Conservation (phyloP, 164 flowering plant genomes). For the Liriodendron chinense region DNA sequence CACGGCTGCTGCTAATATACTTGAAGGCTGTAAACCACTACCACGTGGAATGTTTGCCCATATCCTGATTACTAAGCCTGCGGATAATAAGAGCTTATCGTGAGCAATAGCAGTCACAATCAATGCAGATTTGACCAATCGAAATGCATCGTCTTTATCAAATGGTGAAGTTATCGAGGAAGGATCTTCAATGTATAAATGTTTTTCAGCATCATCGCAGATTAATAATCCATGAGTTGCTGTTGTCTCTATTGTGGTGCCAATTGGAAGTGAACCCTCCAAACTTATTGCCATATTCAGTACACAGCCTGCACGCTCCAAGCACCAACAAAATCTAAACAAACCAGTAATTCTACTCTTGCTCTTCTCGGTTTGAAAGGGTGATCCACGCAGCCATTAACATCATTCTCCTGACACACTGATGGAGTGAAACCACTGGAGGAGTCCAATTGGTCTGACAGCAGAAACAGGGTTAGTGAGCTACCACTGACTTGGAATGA, state of each 20-base stretch:
- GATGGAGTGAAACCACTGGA: slow-evolving; percentile 20
- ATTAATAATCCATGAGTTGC: slow-evolving; percentile 45
- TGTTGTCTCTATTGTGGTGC: slow-evolving; percentile 71
- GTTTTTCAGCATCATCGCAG: slow-evolving; percentile 66
- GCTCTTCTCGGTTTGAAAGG: slow-evolving; percentile 36
- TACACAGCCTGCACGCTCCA: slow-evolving; percentile 97
- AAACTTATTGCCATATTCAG: slow-evolving; percentile 87
- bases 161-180: slow-evolving; percentile 69
- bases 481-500: not conserved
- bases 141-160: slow-evolving; percentile 68
- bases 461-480: not conserved
- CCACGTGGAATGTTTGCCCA: slow-evolving; percentile 99
- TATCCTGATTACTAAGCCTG: slow-evolving; percentile 64
- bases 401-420: slow-evolving; percentile 15
- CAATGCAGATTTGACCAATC: slow-evolving; percentile 93
- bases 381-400: slow-evolving; percentile 20
- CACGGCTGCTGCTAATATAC: slow-evolving; percentile 97
- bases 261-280: slow-evolving; percentile 82
- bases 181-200: slow-evolving; percentile 47
- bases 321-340: slow-evolving; percentile 98
- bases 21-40: slow-evolving; percentile 96
- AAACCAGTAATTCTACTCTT: slow-evolving; percentile 86
- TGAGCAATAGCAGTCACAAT: slow-evolving; percentile 71
- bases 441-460: slow-evolving; percentile 45
- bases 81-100: slow-evolving; percentile 33